Base-by-base conservation (phyloP, 2,329 filamentous ascomycete genomes). In the Trichoderma sp. region DNA sequence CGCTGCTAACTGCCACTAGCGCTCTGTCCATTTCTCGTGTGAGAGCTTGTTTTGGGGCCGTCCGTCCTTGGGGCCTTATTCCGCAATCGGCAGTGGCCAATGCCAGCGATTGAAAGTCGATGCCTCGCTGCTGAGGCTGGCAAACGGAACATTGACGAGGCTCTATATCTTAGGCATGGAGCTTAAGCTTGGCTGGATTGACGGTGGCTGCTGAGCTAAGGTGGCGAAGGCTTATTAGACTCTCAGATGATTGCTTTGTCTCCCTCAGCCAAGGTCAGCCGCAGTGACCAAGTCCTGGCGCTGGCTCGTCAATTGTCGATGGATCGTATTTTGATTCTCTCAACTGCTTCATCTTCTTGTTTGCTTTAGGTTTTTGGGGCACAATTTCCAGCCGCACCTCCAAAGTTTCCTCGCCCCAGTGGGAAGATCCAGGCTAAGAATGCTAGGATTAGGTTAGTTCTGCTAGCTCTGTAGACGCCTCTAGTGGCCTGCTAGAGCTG, bases 201-300 rank as follows among this genome's bases (percentile, higher is more conserved):
- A 43, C 63, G 18, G 63, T 66, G 63, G 63, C 63, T 58, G 63
- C 63, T 59, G 63, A 66, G 63, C 63, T 51, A 66, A 66, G 63
- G 63, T 66, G 63, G 63, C 54, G 52, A 59, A 54, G 63, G 54
- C 58, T 66, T 59, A 54, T 59, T 39, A 43, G 39, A 39, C 21
- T 16, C 34, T 18, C 16, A 43, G 32, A 34, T 18, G 37, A 1
- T 30, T 46, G n/a, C 51, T 30, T 65, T 39, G 26, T 51, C 13
- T 54, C 30, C 46, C 21, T 63, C 49, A 21, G 18, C 32, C 43
- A 64, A 64, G 32, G 49, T 11, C 26, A 30, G 30, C 21, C 37
- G 63, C n/a, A 30, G 34, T 28, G 52, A 54, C 14, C 30, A 37
- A 26, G 28, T 18, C 26, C 37, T 26, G 26, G 58, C 26, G 63